phyloP scores from a whole-genome alignment of 2,329 filamentous ascomycete species.

The Ophiostoma piceae region DNA sequence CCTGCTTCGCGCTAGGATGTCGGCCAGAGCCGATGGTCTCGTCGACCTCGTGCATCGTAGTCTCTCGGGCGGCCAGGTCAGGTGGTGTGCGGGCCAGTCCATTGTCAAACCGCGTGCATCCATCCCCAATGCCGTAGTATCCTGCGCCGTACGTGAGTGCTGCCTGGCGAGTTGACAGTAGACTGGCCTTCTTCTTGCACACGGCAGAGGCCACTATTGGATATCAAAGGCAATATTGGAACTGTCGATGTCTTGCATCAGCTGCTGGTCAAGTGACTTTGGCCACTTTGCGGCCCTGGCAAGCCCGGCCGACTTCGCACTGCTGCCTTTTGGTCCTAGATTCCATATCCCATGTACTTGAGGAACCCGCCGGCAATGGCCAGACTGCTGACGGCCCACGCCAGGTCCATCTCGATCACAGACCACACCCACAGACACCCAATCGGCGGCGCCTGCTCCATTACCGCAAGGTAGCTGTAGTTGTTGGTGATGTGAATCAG shows the following conservation, averaged over 20 bases:
- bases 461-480: conserved; percentile 75
- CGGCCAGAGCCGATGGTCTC: not conserved
- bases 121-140: not conserved
- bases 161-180: too few relatives aligned
- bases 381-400: conserved; percentile 56
- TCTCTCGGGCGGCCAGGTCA: not conserved
- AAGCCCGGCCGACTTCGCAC: not conserved
- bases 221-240: not conserved
- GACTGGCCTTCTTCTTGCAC: too few relatives aligned
- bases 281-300: too few relatives aligned
- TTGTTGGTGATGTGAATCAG: conserved; percentile 76
- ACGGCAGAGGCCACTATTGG: too few relatives aligned
- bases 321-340: not conserved
- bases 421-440: conserved; percentile 92
- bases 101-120: not conserved
- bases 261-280: not conserved
- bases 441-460: conserved; percentile 86
- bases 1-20: not conserved
- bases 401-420: conserved; percentile 75
- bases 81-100: not conserved
- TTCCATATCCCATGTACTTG: conserved; percentile 44
- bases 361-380: conserved; percentile 43
- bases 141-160: too few relatives aligned
- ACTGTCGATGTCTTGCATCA: not conserved
- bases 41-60: not conserved